Percentiles rank a stretch among this genome's conserved stretches.
Evolutionary conservation across 305 asterid genomes (phyloP).

Genomic region (Fraxinus latifolia): DNA sequence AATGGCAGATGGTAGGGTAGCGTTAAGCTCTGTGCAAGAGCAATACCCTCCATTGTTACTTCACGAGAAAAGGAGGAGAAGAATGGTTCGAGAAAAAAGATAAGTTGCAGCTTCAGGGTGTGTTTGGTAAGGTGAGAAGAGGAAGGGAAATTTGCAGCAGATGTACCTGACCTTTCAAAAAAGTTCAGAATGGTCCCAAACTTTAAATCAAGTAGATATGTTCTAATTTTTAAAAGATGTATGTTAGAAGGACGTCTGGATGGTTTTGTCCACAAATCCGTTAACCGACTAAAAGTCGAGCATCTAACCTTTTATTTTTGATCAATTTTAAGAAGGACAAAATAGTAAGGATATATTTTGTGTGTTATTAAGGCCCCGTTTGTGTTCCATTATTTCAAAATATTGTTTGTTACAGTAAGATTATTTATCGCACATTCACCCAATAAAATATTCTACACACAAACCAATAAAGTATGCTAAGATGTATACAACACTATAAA

Average conservation of each 20-base stretch:
- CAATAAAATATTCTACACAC: too few species aligned
- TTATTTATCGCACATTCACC: too few species aligned
- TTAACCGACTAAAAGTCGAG: not conserved
- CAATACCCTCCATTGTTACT: constrained; percentile 44
- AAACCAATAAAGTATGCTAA: not conserved
- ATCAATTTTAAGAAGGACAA: not conserved
- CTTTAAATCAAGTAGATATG: not conserved
- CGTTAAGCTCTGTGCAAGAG: constrained; percentile 30
- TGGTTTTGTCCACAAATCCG: not conserved
- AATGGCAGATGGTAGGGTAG: constrained; percentile 23
- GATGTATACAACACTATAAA: not conserved
- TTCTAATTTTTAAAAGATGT: not conserved
- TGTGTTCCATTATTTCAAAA: too few species aligned
- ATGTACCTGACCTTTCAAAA: not conserved
- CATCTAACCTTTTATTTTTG: too few species aligned
- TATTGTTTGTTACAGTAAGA: too few species aligned
- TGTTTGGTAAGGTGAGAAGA: not conserved
- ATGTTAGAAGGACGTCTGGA: not conserved
- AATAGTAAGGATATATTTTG: not conserved
- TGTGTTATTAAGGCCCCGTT: not conserved
- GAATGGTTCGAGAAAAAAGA: not conserved
- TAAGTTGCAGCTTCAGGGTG: constrained; percentile 10
- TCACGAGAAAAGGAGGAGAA: not conserved
- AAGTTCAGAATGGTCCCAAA: not conserved
- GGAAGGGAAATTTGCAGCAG: not conserved